Conservation (phyloP, 441 rosid species). For the Macaranga tanarius region DNA sequence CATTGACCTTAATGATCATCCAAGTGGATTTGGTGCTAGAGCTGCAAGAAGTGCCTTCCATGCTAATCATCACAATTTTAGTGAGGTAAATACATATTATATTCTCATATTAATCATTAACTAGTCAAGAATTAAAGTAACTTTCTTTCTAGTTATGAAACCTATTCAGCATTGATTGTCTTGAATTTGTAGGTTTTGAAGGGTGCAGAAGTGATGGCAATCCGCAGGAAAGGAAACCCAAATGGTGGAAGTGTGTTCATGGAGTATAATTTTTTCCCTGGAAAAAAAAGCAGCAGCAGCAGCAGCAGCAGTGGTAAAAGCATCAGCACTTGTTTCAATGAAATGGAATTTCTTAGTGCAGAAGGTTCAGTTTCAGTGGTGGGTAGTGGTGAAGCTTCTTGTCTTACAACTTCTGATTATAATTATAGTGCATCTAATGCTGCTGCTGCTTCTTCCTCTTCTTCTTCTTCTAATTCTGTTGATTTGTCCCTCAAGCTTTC, state of each 20-base stretch:
- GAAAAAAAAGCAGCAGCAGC: slow-evolving; percentile 14
- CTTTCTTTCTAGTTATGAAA: not conserved
- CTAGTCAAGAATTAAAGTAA: not conserved
- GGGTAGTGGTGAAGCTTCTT: slow-evolving; percentile 43
- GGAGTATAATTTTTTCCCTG: slow-evolving; percentile 76
- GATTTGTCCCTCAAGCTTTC: slow-evolving; percentile 92
- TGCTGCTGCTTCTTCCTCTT: slow-evolving; percentile 17
- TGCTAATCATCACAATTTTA: slow-evolving; percentile 15
- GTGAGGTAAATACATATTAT: slow-evolving; percentile 26
- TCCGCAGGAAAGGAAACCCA: slow-evolving; percentile 42
- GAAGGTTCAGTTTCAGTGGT: slow-evolving; percentile 38
- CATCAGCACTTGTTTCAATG: slow-evolving; percentile 38
- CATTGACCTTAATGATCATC: slow-evolving; percentile 18
- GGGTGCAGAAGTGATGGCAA: slow-evolving; percentile 37
- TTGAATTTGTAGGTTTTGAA: slow-evolving; percentile 17
- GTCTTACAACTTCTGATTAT: slow-evolving; percentile 23
- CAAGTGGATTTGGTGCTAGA: slow-evolving; percentile 25
- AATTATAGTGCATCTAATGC: slow-evolving; percentile 16
- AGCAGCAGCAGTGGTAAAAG: slow-evolving; percentile 14
- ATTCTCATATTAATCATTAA: not conserved
- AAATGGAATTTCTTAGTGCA: slow-evolving; percentile 29
- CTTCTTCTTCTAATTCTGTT: slow-evolving; percentile 40
- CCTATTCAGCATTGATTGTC: not conserved
- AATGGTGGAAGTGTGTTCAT: slow-evolving; percentile 31
- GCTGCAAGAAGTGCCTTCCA: slow-evolving; percentile 28